Evolutionary conservation across 2,329 filamentous ascomycete genomes (phyloP).

Genomic region (Xylariales sp.): DNA sequence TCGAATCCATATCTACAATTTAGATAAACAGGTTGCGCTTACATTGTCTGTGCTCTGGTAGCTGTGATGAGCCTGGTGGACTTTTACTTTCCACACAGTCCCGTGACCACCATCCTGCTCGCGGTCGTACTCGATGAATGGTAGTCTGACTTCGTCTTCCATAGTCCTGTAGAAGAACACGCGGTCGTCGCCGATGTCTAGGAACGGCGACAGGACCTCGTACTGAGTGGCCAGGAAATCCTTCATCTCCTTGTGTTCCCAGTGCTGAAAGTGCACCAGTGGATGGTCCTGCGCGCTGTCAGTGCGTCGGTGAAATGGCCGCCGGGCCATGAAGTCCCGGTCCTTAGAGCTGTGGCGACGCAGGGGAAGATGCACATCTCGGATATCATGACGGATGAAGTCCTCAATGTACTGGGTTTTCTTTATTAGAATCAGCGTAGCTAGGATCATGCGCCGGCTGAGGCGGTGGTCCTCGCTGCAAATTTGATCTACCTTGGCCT

Average conservation of each 20-base stretch:
- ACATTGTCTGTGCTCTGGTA: not conserved
- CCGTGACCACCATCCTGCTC: constrained; percentile 7
- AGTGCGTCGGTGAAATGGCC: not conserved
- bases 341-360: not conserved
- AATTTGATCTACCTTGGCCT: not conserved
- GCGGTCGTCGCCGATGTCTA: not conserved
- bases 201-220: not conserved
- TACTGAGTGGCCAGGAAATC: not conserved
- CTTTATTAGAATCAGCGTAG: not conserved
- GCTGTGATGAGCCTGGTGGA: constrained; percentile 11
- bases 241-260: not conserved
- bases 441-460: constrained; percentile 1
- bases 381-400: not conserved
- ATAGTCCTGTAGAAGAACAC: constrained; percentile 4
- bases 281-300: not conserved
- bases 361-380: not conserved
- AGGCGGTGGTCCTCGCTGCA: not conserved
- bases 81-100: constrained; percentile 9
- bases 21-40: not conserved
- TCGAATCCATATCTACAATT: not conserved
- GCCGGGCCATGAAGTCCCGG: not conserved
- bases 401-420: not conserved
- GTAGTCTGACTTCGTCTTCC: not conserved
- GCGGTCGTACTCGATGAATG: not conserved
- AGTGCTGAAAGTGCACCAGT: not conserved